Conservation (phyloP, 805 yeast species). For the Wilhelminamyces savonicus region DNA sequence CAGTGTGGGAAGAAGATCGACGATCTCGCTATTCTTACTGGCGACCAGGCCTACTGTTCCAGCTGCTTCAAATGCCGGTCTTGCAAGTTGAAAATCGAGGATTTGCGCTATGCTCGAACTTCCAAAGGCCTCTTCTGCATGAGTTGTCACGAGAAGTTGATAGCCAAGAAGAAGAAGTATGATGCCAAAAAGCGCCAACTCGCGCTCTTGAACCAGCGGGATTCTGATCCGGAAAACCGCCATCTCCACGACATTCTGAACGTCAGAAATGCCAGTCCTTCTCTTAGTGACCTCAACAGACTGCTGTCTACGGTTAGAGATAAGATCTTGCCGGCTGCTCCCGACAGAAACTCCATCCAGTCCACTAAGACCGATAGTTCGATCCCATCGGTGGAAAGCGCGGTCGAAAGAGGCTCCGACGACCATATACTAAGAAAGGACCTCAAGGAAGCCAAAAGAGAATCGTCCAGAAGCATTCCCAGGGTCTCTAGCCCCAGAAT, state of each 20-base stretch:
- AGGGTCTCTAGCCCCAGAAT: too few species aligned
- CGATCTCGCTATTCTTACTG: constrained; percentile 89
- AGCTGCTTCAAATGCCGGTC: constrained; percentile 84
- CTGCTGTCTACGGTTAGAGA: too few species aligned
- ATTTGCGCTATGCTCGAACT: constrained; percentile 86
- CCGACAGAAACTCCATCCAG: constrained; percentile 7
- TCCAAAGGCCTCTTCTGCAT: constrained; percentile 90
- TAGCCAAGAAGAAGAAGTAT: constrained; percentile 68
- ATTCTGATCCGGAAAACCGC: background rate
- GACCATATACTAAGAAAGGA: too few species aligned
- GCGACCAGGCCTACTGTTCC: constrained; percentile 92
- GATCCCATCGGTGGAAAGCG: constrained; percentile 6
- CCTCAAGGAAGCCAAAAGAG: too few species aligned
- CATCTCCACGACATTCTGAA: background rate
- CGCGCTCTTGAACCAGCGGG: constrained; percentile 20
- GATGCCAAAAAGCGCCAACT: constrained; percentile 39
- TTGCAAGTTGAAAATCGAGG: constrained; percentile 81
- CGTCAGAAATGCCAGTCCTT: background rate
- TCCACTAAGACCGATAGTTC: constrained; percentile 10
- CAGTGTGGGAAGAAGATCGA: constrained; percentile 83
- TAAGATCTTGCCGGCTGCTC: too few species aligned
- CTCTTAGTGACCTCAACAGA: too few species aligned
- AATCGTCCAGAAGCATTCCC: too few species aligned
- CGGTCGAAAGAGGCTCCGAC: too few species aligned
- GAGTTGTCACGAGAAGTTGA: constrained; percentile 79